Base-by-base conservation (phyloP, 768 basidiomycete genomes). In the Rhodosporidiobolus odoratus region DNA sequence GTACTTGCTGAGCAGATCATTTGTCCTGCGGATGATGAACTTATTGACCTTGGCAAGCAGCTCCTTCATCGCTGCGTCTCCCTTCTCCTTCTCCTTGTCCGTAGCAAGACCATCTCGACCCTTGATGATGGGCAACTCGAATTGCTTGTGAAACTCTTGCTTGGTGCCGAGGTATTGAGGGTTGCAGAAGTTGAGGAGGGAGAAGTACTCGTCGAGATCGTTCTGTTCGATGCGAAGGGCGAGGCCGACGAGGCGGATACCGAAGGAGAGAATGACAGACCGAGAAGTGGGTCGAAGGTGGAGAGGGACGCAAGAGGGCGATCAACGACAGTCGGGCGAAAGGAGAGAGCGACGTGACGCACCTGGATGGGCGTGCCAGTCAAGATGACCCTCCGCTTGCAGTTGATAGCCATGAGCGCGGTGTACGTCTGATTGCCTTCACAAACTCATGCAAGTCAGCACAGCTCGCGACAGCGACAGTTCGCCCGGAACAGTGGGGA, bases 181-280 rank as follows among this genome's bases (percentile, higher is more conserved):
- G 79, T 97, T 97, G 78, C 91, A 91, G 78, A 98, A 98, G 70
- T 96, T 87, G 75, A 92, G 92, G 90, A 98, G 95, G 7, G 91
- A 86, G 80, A 94, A 95, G 78, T 94, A 96, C 79, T 97, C 95
- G 75, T 89, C 83, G 41, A 98, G 81, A 79, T 97, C 92, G 79
- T 98, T 98, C 79, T 98, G 70, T 45, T 23, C 13, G 23, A 23
- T 23, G 60, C 2, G 15, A 19, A 10, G 27, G 21, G 17, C 27
- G 4, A 35, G 10, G 32, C 45, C 94, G 83, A 21, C 16, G 52
- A 50, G 27, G 25, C 27, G 48, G 48, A 50, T 16, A 50, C 15
- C 9, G 9, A 9, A 50, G 12, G 12, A 25, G 48, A 50, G 48
- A 50, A 45, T 30, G 34, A 4, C 8, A 57, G 5, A 17, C 43